phyloP scores from a whole-genome alignment of 2,329 filamentous ascomycete genomes.

The Alternaria incomplexa region DNA sequence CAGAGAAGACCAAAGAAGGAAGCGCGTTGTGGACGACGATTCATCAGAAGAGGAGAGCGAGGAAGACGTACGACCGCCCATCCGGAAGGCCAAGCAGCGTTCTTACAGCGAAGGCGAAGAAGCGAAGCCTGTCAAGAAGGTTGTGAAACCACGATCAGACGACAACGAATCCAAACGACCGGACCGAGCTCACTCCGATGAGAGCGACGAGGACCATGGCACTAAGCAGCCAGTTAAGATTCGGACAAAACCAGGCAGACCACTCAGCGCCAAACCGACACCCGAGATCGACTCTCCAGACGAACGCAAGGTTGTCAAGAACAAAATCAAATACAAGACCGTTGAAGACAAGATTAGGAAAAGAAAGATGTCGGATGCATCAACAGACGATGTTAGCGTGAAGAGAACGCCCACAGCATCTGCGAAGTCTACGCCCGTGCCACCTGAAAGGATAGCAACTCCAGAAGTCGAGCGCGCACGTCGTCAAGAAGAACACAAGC shows the following conservation, averaged over 20 bases:
- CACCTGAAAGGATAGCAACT: constrained; percentile 42
- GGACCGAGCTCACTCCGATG: constrained; percentile 32
- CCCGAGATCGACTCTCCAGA: constrained; percentile 45
- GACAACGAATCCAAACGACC: constrained; percentile 39
- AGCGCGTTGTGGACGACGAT: constrained; percentile 43
- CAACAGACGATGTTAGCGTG: constrained; percentile 34
- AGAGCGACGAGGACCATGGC: constrained; percentile 38
- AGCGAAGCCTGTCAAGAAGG: constrained; percentile 41
- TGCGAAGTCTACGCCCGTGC: constrained; percentile 45
- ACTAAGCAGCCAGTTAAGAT: constrained; percentile 35
- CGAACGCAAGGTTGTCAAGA: constrained; percentile 40
- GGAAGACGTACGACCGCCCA: constrained; percentile 45
- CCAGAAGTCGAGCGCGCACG: constrained; percentile 43
- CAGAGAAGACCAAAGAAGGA: constrained; percentile 40
- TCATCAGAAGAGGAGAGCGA: constrained; percentile 46
- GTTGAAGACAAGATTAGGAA: constrained; percentile 44
- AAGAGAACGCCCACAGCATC: constrained; percentile 44
- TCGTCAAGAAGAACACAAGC: constrained; percentile 42
- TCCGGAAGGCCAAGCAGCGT: constrained; percentile 41
- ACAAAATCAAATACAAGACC: constrained; percentile 40
- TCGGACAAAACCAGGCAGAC: constrained; percentile 33
- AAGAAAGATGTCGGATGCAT: constrained; percentile 39
- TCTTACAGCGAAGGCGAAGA: constrained; percentile 46
- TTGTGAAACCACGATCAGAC: constrained; percentile 37
- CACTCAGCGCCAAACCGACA: constrained; percentile 37